A percentile compares a stretch with the other conserved stretches of the same genome.
Conservation (phyloP, 352 stramenopile species). For the Globisporangium okanoganense region DNA sequence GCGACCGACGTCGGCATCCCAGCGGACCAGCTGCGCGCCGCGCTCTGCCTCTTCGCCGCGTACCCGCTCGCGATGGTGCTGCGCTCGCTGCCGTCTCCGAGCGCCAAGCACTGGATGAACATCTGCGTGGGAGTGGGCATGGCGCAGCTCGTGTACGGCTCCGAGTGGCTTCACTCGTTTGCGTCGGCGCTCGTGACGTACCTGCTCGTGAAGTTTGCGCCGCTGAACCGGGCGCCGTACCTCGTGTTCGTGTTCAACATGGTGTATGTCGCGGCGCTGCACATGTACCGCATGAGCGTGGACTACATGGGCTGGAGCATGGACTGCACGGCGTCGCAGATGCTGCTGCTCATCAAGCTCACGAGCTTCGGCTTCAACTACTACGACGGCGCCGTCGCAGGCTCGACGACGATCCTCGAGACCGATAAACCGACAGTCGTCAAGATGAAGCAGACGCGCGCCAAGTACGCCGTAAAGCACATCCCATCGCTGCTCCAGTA, state of each 20-base stretch:
- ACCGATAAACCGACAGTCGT: constrained; percentile 26
- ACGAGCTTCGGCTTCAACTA: constrained; percentile 97
- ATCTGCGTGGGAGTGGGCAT: constrained; percentile 91
- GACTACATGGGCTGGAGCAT: constrained; percentile 93
- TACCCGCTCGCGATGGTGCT: constrained; percentile 94
- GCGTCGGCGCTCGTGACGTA: constrained; percentile 91
- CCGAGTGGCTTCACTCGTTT: constrained; percentile 94
- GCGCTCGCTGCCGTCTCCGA: constrained; percentile 65
- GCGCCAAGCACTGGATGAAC: constrained; percentile 89
- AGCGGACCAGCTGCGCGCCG: constrained; percentile 71
- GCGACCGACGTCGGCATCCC: constrained; percentile 34
- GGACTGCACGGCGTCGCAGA: constrained; percentile 86
- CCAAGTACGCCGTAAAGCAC: constrained; percentile 55
- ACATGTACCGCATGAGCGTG: constrained; percentile 94
- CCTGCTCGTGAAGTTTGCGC: constrained; percentile 49
- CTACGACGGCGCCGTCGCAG: constrained; percentile 82
- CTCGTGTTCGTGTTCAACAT: constrained; percentile 93
- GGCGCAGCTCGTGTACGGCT: constrained; percentile 92
- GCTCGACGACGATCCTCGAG: constrained; percentile 20
- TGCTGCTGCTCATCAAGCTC: constrained; percentile 97
- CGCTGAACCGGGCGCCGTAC: constrained; percentile 49
- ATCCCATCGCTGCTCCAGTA: constrained; percentile 93
- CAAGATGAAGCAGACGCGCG: constrained; percentile 26
- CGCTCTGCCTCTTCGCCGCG: constrained; percentile 88
- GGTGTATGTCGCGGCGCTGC: constrained; percentile 87